Conservation (phyloP, 257 asterid genomes). For the Rehmannia glutinosa region DNA sequence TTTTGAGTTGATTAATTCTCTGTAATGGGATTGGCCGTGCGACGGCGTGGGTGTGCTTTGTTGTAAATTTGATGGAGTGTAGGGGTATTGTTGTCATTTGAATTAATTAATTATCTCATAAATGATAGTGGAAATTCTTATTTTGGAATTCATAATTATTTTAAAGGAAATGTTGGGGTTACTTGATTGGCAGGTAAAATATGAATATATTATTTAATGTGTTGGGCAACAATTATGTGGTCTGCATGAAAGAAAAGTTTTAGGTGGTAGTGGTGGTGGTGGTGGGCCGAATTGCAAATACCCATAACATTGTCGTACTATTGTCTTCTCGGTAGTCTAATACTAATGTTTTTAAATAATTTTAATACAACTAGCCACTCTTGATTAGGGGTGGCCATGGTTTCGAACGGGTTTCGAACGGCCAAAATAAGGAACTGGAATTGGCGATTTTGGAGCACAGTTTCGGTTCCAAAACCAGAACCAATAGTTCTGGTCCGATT, state of each 20-base stretch:
- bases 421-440: no score
- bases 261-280: background rate
- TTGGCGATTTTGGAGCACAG: no score
- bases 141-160: no score
- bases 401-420: no score
- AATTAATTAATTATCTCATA: constrained; percentile 15
- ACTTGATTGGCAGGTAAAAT: constrained; percentile 12
- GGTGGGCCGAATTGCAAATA: background rate
- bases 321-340: background rate
- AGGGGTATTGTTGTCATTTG: constrained; percentile 43
- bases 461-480: no score
- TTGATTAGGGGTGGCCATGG: no score
- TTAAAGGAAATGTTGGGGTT: background rate
- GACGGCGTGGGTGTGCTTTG: constrained; percentile 2
- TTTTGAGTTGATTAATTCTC: constrained; percentile 2
- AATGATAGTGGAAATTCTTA: constrained; percentile 19
- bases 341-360: background rate
- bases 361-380: background rate
- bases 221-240: background rate
- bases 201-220: background rate
- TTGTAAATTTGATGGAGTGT: constrained; percentile 34
- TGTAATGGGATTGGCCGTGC: constrained; percentile 1
- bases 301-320: background rate
- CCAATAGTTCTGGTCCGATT: no score
- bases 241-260: background rate